phyloP scores from a whole-genome alignment of 2,329 filamentous ascomycete species.

The Hysterium pulicare region DNA sequence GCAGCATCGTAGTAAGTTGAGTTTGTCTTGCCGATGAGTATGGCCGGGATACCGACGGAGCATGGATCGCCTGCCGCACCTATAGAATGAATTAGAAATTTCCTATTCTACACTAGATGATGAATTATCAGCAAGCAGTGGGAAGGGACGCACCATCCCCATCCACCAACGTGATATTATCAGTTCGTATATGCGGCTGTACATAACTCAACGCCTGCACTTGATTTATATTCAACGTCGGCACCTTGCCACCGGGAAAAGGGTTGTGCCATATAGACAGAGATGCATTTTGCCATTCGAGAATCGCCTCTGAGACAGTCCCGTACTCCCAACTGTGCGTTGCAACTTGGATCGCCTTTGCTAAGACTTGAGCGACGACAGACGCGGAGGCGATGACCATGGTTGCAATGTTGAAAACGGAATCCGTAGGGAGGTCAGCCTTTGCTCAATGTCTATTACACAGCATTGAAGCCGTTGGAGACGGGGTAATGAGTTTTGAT shows the following conservation, averaged over 20 bases:
- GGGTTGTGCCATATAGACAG: conserved; percentile 39
- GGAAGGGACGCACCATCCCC: conserved; percentile 26
- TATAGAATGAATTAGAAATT: conserved; percentile 6
- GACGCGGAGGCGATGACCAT: conserved; percentile 63
- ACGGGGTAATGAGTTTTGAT: too few species aligned
- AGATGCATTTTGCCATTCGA: conserved; percentile 37
- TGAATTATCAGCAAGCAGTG: background rate
- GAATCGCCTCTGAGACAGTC: conserved; percentile 39
- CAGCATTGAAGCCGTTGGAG: too few species aligned
- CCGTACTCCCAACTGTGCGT: conserved; percentile 44
- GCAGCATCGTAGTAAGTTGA: conserved; percentile 36
- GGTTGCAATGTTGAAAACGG: too few species aligned
- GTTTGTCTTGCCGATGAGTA: conserved; percentile 41
- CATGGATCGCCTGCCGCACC: conserved; percentile 44
- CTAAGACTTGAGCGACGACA: conserved; percentile 17
- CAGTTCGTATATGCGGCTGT: conserved; percentile 27
- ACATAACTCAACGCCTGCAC: conserved; percentile 35
- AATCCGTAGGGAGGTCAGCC: too few species aligned
- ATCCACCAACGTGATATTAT: conserved; percentile 28
- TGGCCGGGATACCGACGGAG: conserved; percentile 43
- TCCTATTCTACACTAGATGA: background rate
- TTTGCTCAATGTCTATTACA: too few species aligned
- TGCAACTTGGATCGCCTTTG: conserved; percentile 28
- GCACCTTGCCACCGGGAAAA: conserved; percentile 32
- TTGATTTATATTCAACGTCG: conserved; percentile 16